A percentile compares a stretch with the other conserved stretches of the same genome.
phyloP scores from a whole-genome alignment of 1,284 basidiomycete genomes.

The Ganoderma multipileum region DNA sequence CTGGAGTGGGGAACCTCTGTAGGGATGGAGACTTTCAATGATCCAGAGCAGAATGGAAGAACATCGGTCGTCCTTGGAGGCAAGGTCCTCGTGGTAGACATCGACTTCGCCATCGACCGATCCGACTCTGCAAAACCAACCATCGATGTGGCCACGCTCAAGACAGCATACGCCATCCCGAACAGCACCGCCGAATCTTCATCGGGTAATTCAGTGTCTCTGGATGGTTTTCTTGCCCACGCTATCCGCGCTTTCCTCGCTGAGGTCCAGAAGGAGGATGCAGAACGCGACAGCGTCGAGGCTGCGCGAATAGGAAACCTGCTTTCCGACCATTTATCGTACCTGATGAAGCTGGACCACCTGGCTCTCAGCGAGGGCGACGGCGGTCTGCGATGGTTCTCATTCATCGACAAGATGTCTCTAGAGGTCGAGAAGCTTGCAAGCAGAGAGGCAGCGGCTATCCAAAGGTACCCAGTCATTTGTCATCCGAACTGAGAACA shows the following conservation, averaged over 20 bases:
- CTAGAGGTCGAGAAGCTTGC: slow-evolving; percentile 57
- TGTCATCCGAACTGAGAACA: not conserved
- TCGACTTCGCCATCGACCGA: slow-evolving; percentile 62
- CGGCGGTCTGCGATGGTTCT: slow-evolving; percentile 77
- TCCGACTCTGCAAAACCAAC: slow-evolving; percentile 43
- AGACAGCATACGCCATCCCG: slow-evolving; percentile 76
- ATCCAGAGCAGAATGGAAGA: slow-evolving; percentile 55
- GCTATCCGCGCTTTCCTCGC: slow-evolving; percentile 60
- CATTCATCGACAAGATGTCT: slow-evolving; percentile 62
- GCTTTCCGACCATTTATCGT: slow-evolving; percentile 64
- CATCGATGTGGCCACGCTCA: slow-evolving; percentile 60
- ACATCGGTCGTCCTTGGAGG: slow-evolving; percentile 71
- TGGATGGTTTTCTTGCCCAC: slow-evolving; percentile 67
- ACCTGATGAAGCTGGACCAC: slow-evolving; percentile 74
- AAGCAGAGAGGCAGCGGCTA: slow-evolving; percentile 55
- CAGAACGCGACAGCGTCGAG: slow-evolving; percentile 55
- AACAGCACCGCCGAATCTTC: slow-evolving; percentile 47
- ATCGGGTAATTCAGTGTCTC: slow-evolving; percentile 57
- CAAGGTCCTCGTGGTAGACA: slow-evolving; percentile 78
- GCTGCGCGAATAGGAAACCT: slow-evolving; percentile 54
- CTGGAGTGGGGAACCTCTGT: slow-evolving; percentile 64
- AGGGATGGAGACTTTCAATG: slow-evolving; percentile 78
- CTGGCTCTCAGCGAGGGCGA: slow-evolving; percentile 65
- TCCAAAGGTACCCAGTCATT: slow-evolving; percentile 55
- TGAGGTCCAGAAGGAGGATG: slow-evolving; percentile 66